phyloP scores from a whole-genome alignment of 2,329 filamentous ascomycete genomes.

The Aureobasidium mangrovei region DNA sequence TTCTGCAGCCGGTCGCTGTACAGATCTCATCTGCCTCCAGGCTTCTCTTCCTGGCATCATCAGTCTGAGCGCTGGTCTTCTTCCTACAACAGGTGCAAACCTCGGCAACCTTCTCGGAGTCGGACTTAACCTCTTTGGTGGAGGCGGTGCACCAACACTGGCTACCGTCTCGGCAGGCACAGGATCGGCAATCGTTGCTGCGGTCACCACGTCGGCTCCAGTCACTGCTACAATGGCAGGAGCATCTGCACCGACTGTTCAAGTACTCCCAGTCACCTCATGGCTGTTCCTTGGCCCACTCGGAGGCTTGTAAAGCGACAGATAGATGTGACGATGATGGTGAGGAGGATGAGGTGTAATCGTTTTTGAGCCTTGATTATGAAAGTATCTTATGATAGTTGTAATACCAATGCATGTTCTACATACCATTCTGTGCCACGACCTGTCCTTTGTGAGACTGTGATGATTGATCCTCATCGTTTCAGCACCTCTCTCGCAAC shows the following conservation, averaged over 20 bases:
- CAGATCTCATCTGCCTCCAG: constrained; percentile 6
- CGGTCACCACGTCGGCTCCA: constrained; percentile 6
- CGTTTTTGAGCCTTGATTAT: constrained; percentile 1
- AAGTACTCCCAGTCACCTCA: constrained; percentile 4
- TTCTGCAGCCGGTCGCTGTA: constrained; percentile 1
- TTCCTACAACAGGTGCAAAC: constrained; percentile 10
- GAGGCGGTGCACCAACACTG: neutral
- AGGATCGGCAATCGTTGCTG: constrained; percentile 7
- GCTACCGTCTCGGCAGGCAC: constrained; percentile 9
- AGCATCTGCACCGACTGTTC: neutral
- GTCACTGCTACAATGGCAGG: neutral
- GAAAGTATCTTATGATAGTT: constrained; percentile 6
- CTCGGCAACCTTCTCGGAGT: constrained; percentile 12
- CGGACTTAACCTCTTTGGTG: constrained; percentile 8
- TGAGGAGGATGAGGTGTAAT: neutral
- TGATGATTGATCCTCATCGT: neutral
- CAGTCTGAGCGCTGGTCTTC: constrained; percentile 4
- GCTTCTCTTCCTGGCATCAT: constrained; percentile 11
- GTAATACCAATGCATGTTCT: constrained; percentile 9
- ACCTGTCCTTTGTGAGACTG: neutral
- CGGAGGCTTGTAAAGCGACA: neutral
- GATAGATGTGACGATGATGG: neutral
- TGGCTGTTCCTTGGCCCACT: constrained; percentile 9
- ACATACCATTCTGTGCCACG: neutral
- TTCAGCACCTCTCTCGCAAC: constrained; percentile 20